These are phyloP conservation scores for Chenopodium berlandieri DNA, from an alignment of 148 eudicot species.

Conservation along the genomic window DNA sequence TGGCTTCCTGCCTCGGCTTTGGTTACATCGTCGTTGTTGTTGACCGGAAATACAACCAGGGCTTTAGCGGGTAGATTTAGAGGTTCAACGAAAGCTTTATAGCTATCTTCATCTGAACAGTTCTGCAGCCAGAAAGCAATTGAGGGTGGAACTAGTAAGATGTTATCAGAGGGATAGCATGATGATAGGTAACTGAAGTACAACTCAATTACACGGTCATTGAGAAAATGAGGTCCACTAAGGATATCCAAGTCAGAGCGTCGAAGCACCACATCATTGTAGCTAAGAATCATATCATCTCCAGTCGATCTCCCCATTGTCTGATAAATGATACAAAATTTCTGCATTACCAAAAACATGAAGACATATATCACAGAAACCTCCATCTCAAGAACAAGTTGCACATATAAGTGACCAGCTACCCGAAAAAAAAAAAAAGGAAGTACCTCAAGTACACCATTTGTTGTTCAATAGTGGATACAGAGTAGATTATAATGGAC, in stretches of 20 bases:
- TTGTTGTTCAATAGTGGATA: background rate
- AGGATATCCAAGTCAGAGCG: constrained; percentile 81
- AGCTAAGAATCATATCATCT: constrained; percentile 75
- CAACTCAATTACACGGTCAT: constrained; percentile 83
- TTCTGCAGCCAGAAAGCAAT: constrained; percentile 82
- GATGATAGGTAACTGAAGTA: constrained; percentile 70
- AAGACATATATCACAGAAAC: background rate
- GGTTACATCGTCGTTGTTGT: constrained; percentile 59
- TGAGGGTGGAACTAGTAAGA: constrained; percentile 69
- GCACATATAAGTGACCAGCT: background rate
- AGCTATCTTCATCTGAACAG: constrained; percentile 56
- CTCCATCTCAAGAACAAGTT: background rate
- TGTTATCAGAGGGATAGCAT: constrained; percentile 49
- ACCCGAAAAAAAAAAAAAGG: background rate
- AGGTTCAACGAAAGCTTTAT: constrained; percentile 57
- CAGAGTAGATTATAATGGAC: background rate
- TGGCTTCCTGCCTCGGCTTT: constrained; percentile 71
- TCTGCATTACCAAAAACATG: background rate
- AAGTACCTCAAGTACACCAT: background rate
- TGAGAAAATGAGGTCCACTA: constrained; percentile 63
- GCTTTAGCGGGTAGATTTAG: constrained; percentile 50
- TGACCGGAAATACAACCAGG: constrained; percentile 66
- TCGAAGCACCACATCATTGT: constrained; percentile 81
- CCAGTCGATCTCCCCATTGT: constrained; percentile 40
- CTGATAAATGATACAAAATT: background rate